Conservation (phyloP, 1,284 basidiomycete species). For the Ustilago sp. region DNA sequence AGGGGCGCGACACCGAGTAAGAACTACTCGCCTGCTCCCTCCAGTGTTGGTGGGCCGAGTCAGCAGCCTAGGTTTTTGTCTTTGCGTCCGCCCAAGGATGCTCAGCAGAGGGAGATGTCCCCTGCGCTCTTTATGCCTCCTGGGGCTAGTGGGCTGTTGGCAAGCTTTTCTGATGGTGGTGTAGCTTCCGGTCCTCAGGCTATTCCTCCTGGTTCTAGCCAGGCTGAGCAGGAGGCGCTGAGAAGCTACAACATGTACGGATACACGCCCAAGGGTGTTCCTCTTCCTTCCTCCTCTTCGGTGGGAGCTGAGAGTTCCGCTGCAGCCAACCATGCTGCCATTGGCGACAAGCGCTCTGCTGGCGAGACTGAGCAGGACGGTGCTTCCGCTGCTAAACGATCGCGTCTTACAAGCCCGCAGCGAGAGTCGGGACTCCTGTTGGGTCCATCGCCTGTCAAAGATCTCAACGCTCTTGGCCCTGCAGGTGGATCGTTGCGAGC, state of each 20-base stretch:
- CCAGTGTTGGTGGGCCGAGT: slow-evolving; percentile 47
- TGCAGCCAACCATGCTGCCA: neutral
- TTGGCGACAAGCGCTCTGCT: slow-evolving; percentile 34
- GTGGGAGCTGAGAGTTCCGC: neutral
- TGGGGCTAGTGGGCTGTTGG: slow-evolving; percentile 49
- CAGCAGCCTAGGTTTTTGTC: slow-evolving; percentile 63
- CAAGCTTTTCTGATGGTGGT: slow-evolving; percentile 18
- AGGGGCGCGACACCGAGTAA: slow-evolving; percentile 32
- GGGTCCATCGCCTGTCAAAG: slow-evolving; percentile 63
- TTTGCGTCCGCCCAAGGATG: slow-evolving; percentile 53
- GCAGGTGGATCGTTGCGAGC: slow-evolving; percentile 56
- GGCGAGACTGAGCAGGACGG: slow-evolving; percentile 24
- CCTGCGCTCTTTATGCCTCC: slow-evolving; percentile 52
- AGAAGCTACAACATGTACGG: slow-evolving; percentile 56
- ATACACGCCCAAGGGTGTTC: slow-evolving; percentile 60
- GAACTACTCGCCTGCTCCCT: slow-evolving; percentile 37
- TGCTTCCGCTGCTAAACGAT: slow-evolving; percentile 40
- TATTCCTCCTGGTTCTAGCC: slow-evolving; percentile 61
- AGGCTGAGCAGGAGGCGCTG: slow-evolving; percentile 54
- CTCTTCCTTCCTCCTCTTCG: slow-evolving; percentile 42
- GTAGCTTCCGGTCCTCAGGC: slow-evolving; percentile 27
- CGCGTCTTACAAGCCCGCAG: slow-evolving; percentile 36
- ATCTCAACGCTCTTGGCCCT: slow-evolving; percentile 64
- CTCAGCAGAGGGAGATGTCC: slow-evolving; percentile 41
- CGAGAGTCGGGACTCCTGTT: slow-evolving; percentile 33